These are phyloP conservation scores for Sphaerobolus stellatus DNA, from an alignment of 1,284 basidiomycete genomes.

Conservation along the genomic window DNA sequence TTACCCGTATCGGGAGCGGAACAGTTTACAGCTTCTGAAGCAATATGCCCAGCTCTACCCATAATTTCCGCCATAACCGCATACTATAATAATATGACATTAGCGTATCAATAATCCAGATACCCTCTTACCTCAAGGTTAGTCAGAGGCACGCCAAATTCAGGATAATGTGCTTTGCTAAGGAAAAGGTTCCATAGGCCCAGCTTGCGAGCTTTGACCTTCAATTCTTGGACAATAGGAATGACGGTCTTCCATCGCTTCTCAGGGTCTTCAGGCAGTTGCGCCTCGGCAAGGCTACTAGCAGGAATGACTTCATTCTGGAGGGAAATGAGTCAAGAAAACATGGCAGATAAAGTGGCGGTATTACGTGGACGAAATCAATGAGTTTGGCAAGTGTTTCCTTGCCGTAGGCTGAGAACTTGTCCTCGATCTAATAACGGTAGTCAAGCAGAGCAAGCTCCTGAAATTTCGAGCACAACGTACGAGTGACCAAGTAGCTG, in stretches of 20 bases:
- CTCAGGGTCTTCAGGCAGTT: constrained; percentile 75
- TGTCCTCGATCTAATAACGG: constrained; percentile 83
- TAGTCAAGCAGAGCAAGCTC: too few relatives aligned
- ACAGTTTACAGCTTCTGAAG: constrained; percentile 88
- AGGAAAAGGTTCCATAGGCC: constrained; percentile 98
- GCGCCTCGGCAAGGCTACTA: constrained; percentile 73
- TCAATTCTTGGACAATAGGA: constrained; percentile 81
- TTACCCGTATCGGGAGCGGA: constrained; percentile 95
- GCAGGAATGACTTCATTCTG: constrained; percentile 90
- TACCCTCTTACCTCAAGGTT: constrained; percentile 78
- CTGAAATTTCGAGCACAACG: too few relatives aligned
- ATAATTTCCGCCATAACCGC: constrained; percentile 95
- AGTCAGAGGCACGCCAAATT: constrained; percentile 82
- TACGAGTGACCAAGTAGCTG: constrained; percentile 82
- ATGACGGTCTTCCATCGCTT: constrained; percentile 85
- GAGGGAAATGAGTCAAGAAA: neutral
- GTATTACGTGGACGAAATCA: constrained; percentile 76
- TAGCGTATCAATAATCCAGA: neutral
- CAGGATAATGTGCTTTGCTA: constrained; percentile 89
- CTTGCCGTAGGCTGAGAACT: constrained; percentile 87
- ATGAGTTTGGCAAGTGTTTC: constrained; percentile 83
- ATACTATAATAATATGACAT: constrained; percentile 56
- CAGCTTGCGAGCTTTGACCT: constrained; percentile 81
- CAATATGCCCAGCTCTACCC: constrained; percentile 78
- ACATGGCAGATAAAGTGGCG: neutral